Base-by-base conservation (phyloP, 1,139 yeast species). In the Candida pseudocylindracea region DNA sequence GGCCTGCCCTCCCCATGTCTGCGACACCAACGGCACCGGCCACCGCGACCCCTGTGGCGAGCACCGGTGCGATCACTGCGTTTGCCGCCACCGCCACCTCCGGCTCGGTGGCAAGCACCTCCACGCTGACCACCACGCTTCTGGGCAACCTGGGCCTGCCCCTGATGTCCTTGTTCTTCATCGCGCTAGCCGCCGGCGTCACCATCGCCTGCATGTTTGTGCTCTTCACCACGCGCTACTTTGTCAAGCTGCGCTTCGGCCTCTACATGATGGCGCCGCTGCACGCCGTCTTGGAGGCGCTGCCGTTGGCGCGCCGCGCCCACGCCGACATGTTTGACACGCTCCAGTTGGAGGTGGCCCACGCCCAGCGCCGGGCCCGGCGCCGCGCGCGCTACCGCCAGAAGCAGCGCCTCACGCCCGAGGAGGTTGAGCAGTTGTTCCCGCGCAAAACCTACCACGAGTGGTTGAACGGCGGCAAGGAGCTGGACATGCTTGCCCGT, bases 171-270 rank as follows among this genome's bases (percentile, higher is more conserved):
- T 49, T 72, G 28, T 71, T 72, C 49, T 68, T 69, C 46, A 50
- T 71, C 24, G 78, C 79, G 0, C 54, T 72, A 29, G 65, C 72
- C 1, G 66, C 69, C n/a, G 79, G 78, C 7, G 63, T 67, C 9
- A 44, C 61, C 29, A 67, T 70, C 34, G 74, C 75, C 8, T 27
- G 57, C 1, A 46, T 67, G 28, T 68, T 72, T 41, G 41, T 69
- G 10, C 68, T 67, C 47, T 69, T 72, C 53, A 67, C 78, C 26
- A 42, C 66, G 34, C 50, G 76, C 33, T 70, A 71, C 48, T 63
- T 70, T 40, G 56, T 70, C 4, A 51, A 78, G 33, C 56, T 73
- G 9, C 59, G 54, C 36, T 62, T 59, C 42, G 79, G 78, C 0
- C 51, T 70, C 7, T 67, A 67, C 39, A 57, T 64, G 24, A 55